A percentile compares a stretch with the other conserved stretches of the same genome.
These are phyloP conservation scores for Colletotrichum lindemuthianum DNA, from an alignment of 2,329 filamentous ascomycete genomes.

Conservation along the genomic window DNA sequence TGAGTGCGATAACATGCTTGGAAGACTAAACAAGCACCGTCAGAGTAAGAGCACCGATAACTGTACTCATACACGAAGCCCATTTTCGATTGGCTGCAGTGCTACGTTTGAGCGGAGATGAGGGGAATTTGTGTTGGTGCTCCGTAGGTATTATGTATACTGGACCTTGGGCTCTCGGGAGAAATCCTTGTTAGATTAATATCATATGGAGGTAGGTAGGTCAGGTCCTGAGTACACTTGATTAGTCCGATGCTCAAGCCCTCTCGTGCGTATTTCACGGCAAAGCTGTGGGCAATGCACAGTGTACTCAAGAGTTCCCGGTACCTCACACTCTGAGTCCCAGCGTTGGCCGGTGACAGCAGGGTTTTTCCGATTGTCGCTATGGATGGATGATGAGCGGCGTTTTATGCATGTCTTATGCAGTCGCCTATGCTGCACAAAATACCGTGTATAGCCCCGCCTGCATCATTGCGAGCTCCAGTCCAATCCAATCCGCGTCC, in stretches of 20 bases:
- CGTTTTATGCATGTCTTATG: conserved; percentile 17
- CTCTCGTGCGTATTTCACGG: background rate
- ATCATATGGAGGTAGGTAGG: background rate
- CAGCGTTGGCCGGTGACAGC: background rate
- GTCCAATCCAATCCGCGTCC: conserved; percentile 19
- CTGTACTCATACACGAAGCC: conserved; percentile 1
- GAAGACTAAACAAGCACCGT: conserved; percentile 26
- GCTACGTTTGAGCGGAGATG: conserved; percentile 9
- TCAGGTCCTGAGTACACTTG: background rate
- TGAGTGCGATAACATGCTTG: background rate
- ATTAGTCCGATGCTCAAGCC: background rate
- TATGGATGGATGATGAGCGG: background rate
- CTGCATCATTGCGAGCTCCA: conserved; percentile 11
- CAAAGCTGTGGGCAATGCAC: conserved; percentile 16
- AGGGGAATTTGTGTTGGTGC: conserved; percentile 7
- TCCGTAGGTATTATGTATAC: too few species aligned
- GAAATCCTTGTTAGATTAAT: conserved; percentile 15
- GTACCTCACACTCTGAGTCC: background rate
- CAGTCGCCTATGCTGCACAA: conserved; percentile 8
- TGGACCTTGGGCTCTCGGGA: conserved; percentile 10
- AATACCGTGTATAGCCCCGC: conserved; percentile 21
- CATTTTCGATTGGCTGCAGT: background rate
- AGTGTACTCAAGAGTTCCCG: conserved; percentile 7
- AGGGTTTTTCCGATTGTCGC: conserved; percentile 24
- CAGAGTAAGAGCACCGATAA: conserved; percentile 6